Base-by-base conservation (phyloP, 2,329 filamentous ascomycete species). In the Fusarium redolens region DNA sequence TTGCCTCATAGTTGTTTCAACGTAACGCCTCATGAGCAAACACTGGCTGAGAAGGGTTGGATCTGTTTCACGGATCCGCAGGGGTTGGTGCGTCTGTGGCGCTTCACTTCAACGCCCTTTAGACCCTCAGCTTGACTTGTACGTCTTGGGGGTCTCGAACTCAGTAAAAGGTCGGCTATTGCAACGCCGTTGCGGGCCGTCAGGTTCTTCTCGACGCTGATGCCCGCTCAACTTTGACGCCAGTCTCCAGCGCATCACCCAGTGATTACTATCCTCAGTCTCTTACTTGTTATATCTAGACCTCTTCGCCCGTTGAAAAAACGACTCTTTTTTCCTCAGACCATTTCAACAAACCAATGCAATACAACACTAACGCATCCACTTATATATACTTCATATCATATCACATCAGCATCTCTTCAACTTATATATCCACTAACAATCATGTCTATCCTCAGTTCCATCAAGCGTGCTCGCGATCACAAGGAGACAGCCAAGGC, bases 381-480 rank as follows among this genome's bases (percentile, higher is more conserved):
- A 65, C 30, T 28, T 14, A 38, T 31, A 56, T 10, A 31, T 31
- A 45, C 38, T 28, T 25, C 58, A 41, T 11, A 50, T 37, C 11
- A 37, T 40, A 28, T 30, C 37, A 44, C 28, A 55, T 17, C 22
- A 45, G 7, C 17, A 57, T 41, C 37, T 50, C 38, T 30, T 31
- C 43, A 60, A 58, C 58, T 54, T 45, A 14, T 17, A 62, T 57
- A 63, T 40, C 30, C 22, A 37, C 17, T 30, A 58, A 38, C 60
- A 64, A 58, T 52, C 11, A 91, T 91, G 89, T 87, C 89, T 47
- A 84, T 91, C 69, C 88, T 91, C 75, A 86, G 85, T 9, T 82
- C 85, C 62, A 84, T 91, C 77, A 86, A 82, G 76, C 83, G 82
- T 71, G 85, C 86, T 71, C 85, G 86, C 65, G 85, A 88, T 76